A percentile compares a stretch with the other conserved stretches of the same genome.
Conservation (phyloP, 2,329 filamentous ascomycete species). For the Beauveria caledonica region DNA sequence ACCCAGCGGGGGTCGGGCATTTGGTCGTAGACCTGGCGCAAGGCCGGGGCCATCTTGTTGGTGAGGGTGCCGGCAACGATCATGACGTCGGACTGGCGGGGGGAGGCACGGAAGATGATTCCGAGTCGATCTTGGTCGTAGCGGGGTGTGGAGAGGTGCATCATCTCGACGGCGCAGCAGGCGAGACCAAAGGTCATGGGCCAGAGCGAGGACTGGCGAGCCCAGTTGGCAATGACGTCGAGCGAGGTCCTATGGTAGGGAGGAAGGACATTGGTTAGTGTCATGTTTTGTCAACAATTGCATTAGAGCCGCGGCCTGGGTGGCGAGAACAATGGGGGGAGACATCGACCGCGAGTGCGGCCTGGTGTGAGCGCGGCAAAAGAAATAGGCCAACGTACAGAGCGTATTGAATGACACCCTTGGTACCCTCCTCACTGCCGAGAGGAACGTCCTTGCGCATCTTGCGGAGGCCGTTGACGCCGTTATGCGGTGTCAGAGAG, state of each 20-base stretch:
- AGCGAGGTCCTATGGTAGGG: constrained; percentile 54
- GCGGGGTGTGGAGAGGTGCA: constrained; percentile 79
- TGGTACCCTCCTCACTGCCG: constrained; percentile 69
- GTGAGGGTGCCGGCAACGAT: constrained; percentile 88
- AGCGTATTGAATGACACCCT: constrained; percentile 76
- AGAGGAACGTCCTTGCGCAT: constrained; percentile 65
- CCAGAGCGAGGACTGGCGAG: constrained; percentile 76
- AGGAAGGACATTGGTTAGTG: neutral
- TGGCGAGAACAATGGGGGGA: neutral
- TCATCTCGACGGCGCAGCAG: constrained; percentile 89
- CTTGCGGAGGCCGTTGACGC: constrained; percentile 44
- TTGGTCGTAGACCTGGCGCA: constrained; percentile 89
- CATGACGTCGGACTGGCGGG: constrained; percentile 85
- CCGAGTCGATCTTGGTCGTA: constrained; percentile 85
- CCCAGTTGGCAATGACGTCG: constrained; percentile 77
- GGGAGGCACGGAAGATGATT: constrained; percentile 85
- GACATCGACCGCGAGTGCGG: neutral
- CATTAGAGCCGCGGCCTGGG: neutral
- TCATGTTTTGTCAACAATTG: neutral
- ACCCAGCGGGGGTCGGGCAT: constrained; percentile 92
- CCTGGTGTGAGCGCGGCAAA: neutral
- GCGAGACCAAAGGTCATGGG: constrained; percentile 83
- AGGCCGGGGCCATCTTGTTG: constrained; percentile 91
- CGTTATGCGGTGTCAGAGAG: constrained; percentile 44
- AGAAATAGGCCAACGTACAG: constrained; percentile 50